Conservation (phyloP, 1,284 basidiomycete genomes). For the Ustilago tritici region DNA sequence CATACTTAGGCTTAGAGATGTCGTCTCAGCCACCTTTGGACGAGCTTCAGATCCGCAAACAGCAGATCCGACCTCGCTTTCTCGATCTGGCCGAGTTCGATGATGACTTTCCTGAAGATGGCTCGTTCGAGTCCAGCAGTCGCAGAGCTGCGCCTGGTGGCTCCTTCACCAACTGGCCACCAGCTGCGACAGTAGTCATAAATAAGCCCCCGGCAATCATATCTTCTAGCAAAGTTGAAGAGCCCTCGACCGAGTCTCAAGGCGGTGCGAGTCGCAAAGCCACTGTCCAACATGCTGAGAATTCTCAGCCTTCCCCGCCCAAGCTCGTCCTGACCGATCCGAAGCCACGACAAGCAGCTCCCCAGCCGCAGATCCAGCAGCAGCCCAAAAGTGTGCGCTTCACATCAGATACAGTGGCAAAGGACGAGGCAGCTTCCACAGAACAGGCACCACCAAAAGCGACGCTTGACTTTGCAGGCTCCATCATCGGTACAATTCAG, state of each 20-base stretch:
- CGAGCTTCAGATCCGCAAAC: constrained; percentile 42
- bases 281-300: constrained; percentile 14
- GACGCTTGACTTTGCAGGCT: constrained; percentile 20
- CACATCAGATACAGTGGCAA: constrained; percentile 1
- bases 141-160: constrained; percentile 29
- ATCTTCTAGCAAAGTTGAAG: constrained; percentile 18
- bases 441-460: not conserved
- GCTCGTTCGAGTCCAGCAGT: constrained; percentile 10
- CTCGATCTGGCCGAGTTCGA: constrained; percentile 56
- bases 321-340: not conserved
- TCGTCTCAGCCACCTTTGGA: constrained; percentile 23
- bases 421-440: not conserved
- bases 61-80: constrained; percentile 57
- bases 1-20: constrained; percentile 3
- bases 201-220: constrained; percentile 42
- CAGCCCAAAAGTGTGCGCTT: constrained; percentile 24
- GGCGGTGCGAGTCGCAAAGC: not conserved
- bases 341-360: not conserved
- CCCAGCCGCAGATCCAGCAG: not conserved
- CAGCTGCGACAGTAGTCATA: constrained; percentile 55
- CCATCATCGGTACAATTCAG: constrained; percentile 43
- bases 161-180: constrained; percentile 55
- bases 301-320: not conserved
- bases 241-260: not conserved
- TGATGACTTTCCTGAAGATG: constrained; percentile 20